Base-by-base conservation (phyloP, 2,329 filamentous ascomycete genomes). In the Alternaria novae-zelandiae region DNA sequence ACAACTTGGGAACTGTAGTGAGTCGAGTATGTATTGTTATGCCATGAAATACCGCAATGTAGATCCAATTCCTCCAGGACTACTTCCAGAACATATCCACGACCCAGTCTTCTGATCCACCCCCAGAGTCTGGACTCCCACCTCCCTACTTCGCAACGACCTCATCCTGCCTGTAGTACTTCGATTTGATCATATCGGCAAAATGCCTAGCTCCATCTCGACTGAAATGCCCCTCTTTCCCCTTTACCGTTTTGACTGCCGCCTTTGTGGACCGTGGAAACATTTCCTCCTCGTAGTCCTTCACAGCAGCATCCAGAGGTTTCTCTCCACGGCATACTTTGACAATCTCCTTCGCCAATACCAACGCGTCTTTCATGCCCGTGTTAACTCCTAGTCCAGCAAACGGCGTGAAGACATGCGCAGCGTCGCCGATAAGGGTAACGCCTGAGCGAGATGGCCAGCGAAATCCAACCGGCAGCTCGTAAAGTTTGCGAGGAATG, bases 301-400 rank as follows among this genome's bases (percentile, higher is more conserved):
- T 36, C 9, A 71, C 12, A 26, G 68, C 71, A 25, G 68, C 65
- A 45, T 72, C 68, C 9, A 72, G 41, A 8, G n/a, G 61, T 64
- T 76, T 73, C 61, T 65, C 54, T 2, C 71, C 72, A 10, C 57
- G 59, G n/a, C 41, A 64, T 2, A 59, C 69, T 12, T 59, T 61
- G 7, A 71, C 25, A 20, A 76, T 71, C 45, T 75, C 67, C 15
- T 44, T 44, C 0, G 83, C 84, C 20, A 90, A 79, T 21, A 82
- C 74, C 64, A 85, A 73, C 8, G 86, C 83, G 72, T 90, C 87
- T 50, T 83, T 80, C 73, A 90, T 82, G 2, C 82, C 86, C 20
- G 84, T 78, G 69, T 90, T 89, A 25, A 89, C 87, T 2, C 87
- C 87, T 61, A 88, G 87, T 6, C 88, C 88, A 2, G 84, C 85